phyloP scores from a whole-genome alignment of 2,329 filamentous ascomycete genomes.

The Calonectria pseudoturangicola region DNA sequence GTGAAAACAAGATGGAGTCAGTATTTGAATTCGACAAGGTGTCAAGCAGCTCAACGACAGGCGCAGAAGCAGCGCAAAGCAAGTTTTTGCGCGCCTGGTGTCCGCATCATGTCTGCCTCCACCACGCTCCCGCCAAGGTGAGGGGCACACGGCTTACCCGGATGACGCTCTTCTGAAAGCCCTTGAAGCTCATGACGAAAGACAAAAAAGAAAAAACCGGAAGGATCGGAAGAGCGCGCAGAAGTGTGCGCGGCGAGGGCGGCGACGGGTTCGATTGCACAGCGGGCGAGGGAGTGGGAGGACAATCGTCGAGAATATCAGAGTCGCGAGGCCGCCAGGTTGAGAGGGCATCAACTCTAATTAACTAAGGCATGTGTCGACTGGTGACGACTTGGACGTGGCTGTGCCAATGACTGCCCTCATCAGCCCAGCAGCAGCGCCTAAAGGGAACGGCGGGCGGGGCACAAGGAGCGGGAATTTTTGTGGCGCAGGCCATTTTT shows the following conservation, averaged over 20 bases:
- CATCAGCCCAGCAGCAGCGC: conserved; percentile 19
- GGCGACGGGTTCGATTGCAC: conserved; percentile 34
- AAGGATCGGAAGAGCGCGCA: conserved; percentile 1
- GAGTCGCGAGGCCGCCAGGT: conserved; percentile 54
- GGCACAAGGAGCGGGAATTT: conserved; percentile 10
- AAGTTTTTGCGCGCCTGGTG: conserved; percentile 42
- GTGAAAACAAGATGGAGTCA: conserved; percentile 2
- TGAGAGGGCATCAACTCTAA: conserved; percentile 53
- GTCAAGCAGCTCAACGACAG: conserved; percentile 1
- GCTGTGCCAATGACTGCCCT: conserved; percentile 46
- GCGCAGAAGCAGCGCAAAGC: conserved; percentile 34
- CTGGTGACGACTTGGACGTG: conserved; percentile 59
- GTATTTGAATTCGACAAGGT: neutral
- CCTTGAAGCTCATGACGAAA: conserved; percentile 92
- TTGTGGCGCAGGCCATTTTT: conserved; percentile 40
- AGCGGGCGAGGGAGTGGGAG: conserved; percentile 27
- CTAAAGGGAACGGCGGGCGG: conserved; percentile 3
- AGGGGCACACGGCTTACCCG: conserved; percentile 77
- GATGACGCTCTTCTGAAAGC: conserved; percentile 91
- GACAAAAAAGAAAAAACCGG: conserved; percentile 27
- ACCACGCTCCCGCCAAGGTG: conserved; percentile 49
- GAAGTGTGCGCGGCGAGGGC: conserved; percentile 27
- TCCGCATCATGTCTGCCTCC: conserved; percentile 40
- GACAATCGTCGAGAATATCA: conserved; percentile 45
- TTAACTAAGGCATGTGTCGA: conserved; percentile 49